Evolutionary conservation across 805 yeast genomes (phyloP), one percentile per base, ranked within the genome.

Genomic region (Candida orba): DNA sequence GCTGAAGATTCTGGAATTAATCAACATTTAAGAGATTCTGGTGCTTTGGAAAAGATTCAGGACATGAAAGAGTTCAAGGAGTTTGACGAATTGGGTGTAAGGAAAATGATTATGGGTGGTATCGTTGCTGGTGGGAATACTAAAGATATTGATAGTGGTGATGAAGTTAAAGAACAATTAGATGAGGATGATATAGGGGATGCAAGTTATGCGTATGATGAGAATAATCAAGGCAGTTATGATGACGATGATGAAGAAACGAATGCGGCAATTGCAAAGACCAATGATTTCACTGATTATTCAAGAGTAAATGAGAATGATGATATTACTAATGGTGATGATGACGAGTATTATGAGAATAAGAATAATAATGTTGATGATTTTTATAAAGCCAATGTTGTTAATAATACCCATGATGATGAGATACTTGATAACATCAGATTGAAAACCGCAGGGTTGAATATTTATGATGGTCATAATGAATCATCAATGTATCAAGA

Each of bases 371-470:
- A n/a, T 12, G 43, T 18, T 3, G 44, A 42, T 37, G 41, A 33
- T 5, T 56, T 56, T 36, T 58, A 54, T 40, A 47, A 53, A 24
- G 44, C 45, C 10, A 41, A 40, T 33, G 24, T 13, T 4, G 14
- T 39, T 4, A 12, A 43, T n/a, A 29, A 40, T 41, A 57, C 54
- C 2, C 52, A 64, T 8, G 66, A 66, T 34, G 65, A 65, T 18
- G 65, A 60, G 15, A 27, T 60, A 20, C 9, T 53, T 18, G 58
- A 60, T 41, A 60, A 57, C 36, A 58, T 72, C 31, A 62, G 64
- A 40, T 37, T 71, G n/a, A 68, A 71, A 49, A 62, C 73, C 8
- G 70, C 72, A 1, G 71, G 67, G 32, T 15, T 58, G 42, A 50
- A 67, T 30, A 15, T 61, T 31, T 42, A 47, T 30, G 40, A 56